A percentile compares a stretch with the other conserved stretches of the same genome.
Conservation (phyloP, 2,329 filamentous ascomycete genomes). For the Aspergillus ochraceoroseus region DNA sequence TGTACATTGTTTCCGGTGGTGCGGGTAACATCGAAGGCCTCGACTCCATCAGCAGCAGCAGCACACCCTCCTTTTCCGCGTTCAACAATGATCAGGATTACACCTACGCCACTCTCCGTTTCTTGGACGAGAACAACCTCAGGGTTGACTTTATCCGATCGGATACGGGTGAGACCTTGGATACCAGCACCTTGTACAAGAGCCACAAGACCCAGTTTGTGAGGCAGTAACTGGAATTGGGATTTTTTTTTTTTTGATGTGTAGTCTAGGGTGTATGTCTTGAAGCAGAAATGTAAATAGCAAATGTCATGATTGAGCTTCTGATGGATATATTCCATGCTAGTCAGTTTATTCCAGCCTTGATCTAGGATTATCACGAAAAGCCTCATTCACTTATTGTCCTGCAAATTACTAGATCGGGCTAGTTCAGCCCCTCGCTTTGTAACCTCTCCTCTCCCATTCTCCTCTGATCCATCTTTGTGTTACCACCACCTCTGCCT, state of each 20-base stretch:
- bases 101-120: conserved; percentile 48
- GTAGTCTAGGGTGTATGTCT: background rate
- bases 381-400: too few relatives aligned
- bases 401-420: too few relatives aligned
- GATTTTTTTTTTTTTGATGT: background rate
- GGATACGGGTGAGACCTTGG: conserved; percentile 47
- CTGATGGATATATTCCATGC: too few relatives aligned
- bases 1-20: conserved; percentile 55
- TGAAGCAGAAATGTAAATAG: too few relatives aligned
- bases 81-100: conserved; percentile 43
- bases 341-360: too few relatives aligned
- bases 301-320: too few relatives aligned
- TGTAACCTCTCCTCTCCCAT: too few relatives aligned
- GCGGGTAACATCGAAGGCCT: conserved; percentile 55
- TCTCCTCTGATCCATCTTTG: too few relatives aligned
- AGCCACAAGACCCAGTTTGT: conserved; percentile 47
- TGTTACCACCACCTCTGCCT: background rate
- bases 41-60: conserved; percentile 41
- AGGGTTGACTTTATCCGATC: conserved; percentile 51
- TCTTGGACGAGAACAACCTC: conserved; percentile 46
- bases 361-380: too few relatives aligned
- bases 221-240: conserved; percentile 41
- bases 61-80: conserved; percentile 42
- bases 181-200: conserved; percentile 49
- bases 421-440: too few relatives aligned